A percentile compares a stretch with the other conserved stretches of the same genome.
phyloP scores from a whole-genome alignment of 768 basidiomycete species.

The Tylopilus subfusipes region DNA sequence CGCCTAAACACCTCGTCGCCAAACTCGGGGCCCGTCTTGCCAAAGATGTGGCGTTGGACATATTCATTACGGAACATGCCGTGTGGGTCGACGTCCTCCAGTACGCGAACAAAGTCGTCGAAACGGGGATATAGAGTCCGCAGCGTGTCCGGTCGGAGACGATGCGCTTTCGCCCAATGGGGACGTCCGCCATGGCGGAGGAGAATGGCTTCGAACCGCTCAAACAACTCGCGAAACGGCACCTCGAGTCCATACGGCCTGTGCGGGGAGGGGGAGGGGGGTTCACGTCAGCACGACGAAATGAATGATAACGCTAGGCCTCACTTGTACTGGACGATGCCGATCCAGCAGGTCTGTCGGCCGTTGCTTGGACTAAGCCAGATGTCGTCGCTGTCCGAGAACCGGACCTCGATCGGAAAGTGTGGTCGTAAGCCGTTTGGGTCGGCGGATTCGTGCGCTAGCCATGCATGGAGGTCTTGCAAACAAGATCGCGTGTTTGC shows the following conservation, averaged over 20 bases:
- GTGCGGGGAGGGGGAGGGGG: too few relatives aligned
- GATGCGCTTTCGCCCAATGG: constrained; percentile 96
- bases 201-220: constrained; percentile 70
- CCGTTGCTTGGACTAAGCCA: constrained; percentile 90
- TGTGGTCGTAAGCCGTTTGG: constrained; percentile 80
- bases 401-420: constrained; percentile 91
- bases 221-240: constrained; percentile 77
- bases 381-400: constrained; percentile 84
- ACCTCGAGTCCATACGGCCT: constrained; percentile 86
- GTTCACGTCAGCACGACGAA: background rate
- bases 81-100: constrained; percentile 66
- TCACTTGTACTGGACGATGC: constrained; percentile 96
- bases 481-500: constrained; percentile 64
- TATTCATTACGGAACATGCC: constrained; percentile 88
- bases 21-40: constrained; percentile 41
- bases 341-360: constrained; percentile 85
- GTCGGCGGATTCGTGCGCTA: constrained; percentile 61
- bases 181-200: constrained; percentile 72
- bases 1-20: constrained; percentile 48
- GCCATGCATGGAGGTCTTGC: constrained; percentile 65
- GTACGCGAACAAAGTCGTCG: constrained; percentile 66
- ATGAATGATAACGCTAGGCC: constrained; percentile 20
- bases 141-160: constrained; percentile 59
- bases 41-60: constrained; percentile 82
- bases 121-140: constrained; percentile 76